A percentile compares a stretch with the other conserved stretches of the same genome.
Conservation (phyloP, 768 basidiomycete genomes). For the Podaxis carcinomalis region DNA sequence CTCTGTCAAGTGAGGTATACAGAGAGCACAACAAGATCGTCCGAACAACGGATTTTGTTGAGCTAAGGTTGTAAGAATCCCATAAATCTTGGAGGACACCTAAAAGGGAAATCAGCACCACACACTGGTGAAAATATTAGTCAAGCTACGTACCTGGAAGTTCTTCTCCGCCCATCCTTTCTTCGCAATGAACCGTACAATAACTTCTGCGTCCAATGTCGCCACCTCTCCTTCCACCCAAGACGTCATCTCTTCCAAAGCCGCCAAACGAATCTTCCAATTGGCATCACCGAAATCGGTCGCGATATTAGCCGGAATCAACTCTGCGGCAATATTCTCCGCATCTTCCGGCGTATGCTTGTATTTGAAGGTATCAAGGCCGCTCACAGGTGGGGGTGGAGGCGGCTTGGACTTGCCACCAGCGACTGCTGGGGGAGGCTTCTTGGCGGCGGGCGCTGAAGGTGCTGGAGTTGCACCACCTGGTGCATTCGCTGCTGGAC, state of each 20-base stretch:
- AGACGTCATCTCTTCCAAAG: slow-evolving; percentile 75
- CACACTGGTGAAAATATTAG: background rate
- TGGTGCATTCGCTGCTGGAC: slow-evolving; percentile 27
- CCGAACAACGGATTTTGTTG: slow-evolving; percentile 81
- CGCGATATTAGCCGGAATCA: slow-evolving; percentile 67
- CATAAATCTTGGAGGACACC: slow-evolving; percentile 91
- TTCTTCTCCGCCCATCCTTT: slow-evolving; percentile 99
- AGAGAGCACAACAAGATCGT: slow-evolving; percentile 77
- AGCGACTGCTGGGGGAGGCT: slow-evolving; percentile 37
- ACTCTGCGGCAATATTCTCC: slow-evolving; percentile 67
- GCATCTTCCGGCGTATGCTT: slow-evolving; percentile 92
- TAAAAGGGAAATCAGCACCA: slow-evolving; percentile 24
- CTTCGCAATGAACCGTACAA: slow-evolving; percentile 84
- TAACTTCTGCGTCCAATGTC: slow-evolving; percentile 78
- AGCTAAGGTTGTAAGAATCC: slow-evolving; percentile 67
- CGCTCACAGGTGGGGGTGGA: slow-evolving; percentile 43
- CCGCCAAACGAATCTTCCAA: slow-evolving; percentile 90
- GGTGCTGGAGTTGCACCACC: slow-evolving; percentile 35
- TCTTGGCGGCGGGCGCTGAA: slow-evolving; percentile 23
- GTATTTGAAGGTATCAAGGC: slow-evolving; percentile 85
- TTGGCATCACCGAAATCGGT: slow-evolving; percentile 79
- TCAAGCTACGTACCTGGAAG: slow-evolving; percentile 66
- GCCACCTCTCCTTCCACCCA: slow-evolving; percentile 76
- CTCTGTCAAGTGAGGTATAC: slow-evolving; percentile 79
- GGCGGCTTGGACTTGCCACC: slow-evolving; percentile 37